Conservation (phyloP, 352 stramenopile species). For the Phytophthora sp. region DNA sequence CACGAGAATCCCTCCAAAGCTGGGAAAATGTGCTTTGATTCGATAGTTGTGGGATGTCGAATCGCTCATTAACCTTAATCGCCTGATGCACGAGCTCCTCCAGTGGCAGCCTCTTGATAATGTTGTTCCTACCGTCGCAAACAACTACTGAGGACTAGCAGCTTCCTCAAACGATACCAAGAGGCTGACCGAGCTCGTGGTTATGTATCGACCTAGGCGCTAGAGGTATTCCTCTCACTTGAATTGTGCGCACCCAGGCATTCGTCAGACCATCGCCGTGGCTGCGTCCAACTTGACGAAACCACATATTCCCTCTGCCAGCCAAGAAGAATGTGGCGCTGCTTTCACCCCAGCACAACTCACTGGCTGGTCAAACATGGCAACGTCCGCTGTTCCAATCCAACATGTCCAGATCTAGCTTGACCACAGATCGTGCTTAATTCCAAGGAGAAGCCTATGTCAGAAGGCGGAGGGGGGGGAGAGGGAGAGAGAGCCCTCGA, state of each 20-base stretch:
- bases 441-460: constrained; percentile 26
- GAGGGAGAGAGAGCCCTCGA: constrained; percentile 44
- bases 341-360: constrained; percentile 31
- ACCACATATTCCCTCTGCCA: constrained; percentile 49
- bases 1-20: constrained; percentile 1
- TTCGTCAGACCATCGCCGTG: constrained; percentile 34
- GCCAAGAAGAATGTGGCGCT: constrained; percentile 45
- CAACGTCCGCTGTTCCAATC: constrained; percentile 42
- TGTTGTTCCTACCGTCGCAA: constrained; percentile 33
- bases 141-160: constrained; percentile 11
- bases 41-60: neutral
- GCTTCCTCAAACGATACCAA: constrained; percentile 26
- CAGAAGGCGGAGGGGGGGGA: constrained; percentile 13
- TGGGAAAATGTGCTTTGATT: constrained; percentile 12
- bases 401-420: constrained; percentile 29
- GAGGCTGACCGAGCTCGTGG: constrained; percentile 11
- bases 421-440: constrained; percentile 42
- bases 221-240: constrained; percentile 30
- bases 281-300: constrained; percentile 48
- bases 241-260: constrained; percentile 52
- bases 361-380: constrained; percentile 48
- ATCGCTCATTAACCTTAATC: neutral
- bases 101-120: constrained; percentile 35
- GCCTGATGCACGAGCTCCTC: constrained; percentile 3
- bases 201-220: constrained; percentile 1